phyloP scores from a whole-genome alignment of 2,329 filamentous ascomycete genomes.

The Cytospora mali region DNA sequence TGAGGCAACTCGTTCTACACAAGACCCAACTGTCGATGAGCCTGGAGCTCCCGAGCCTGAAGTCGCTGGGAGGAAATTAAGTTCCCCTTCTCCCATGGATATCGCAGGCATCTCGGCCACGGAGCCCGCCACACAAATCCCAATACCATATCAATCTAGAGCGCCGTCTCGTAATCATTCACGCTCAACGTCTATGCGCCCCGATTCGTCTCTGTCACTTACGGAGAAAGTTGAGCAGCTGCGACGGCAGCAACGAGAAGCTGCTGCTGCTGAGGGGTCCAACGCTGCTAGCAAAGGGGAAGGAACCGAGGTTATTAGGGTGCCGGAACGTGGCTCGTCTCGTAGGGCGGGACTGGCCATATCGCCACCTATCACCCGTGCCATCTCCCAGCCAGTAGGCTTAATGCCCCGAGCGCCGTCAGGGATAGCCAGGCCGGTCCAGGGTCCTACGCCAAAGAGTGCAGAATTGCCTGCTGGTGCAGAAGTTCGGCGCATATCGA shows the following conservation, averaged over 20 bases:
- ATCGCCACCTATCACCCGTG: slow-evolving; percentile 57
- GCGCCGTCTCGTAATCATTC: slow-evolving; percentile 26
- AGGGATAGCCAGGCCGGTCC: slow-evolving; percentile 45
- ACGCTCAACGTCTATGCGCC: slow-evolving; percentile 20
- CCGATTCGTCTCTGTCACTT: slow-evolving; percentile 36
- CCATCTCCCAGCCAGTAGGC: slow-evolving; percentile 55
- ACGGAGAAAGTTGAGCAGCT: slow-evolving; percentile 55
- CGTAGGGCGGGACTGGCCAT: slow-evolving; percentile 50
- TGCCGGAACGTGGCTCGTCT: slow-evolving; percentile 42
- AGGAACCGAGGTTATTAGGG: slow-evolving; percentile 26
- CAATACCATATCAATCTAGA: slow-evolving; percentile 20
- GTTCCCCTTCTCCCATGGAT: slow-evolving; percentile 3
- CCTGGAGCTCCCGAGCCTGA: not conserved
- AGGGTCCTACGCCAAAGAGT: slow-evolving; percentile 40
- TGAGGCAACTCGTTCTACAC: not conserved
- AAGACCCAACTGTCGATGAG: slow-evolving; percentile 2
- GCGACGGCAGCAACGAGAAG: slow-evolving; percentile 50
- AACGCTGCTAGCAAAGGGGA: slow-evolving; percentile 29
- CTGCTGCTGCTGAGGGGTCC: slow-evolving; percentile 37
- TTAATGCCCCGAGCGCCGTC: slow-evolving; percentile 51
- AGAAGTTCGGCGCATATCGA: slow-evolving; percentile 38
- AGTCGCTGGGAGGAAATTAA: not conserved
- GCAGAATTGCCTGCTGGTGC: slow-evolving; percentile 35
- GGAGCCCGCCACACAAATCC: slow-evolving; percentile 8
- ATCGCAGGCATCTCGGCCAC: not conserved